phyloP scores from a whole-genome alignment of 1,139 yeast genomes.

The Nakaseomyces sp. region DNA sequence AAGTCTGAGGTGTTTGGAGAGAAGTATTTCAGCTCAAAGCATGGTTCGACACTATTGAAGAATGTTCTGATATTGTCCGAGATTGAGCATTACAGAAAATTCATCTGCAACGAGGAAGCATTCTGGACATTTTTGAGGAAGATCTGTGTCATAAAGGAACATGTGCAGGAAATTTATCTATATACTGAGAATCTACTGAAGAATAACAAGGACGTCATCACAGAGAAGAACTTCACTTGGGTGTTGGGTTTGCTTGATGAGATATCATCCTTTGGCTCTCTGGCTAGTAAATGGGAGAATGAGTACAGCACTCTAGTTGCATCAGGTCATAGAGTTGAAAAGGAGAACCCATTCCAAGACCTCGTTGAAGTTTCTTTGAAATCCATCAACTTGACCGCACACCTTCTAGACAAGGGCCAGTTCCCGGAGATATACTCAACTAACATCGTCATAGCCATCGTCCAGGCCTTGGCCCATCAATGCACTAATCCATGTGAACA shows the following conservation, averaged over 20 bases:
- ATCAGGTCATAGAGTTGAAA: constrained; percentile 37
- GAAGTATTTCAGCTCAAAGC: constrained; percentile 27
- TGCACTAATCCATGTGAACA: constrained; percentile 83
- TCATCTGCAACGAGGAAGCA: constrained; percentile 38
- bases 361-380: constrained; percentile 50
- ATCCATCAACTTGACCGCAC: constrained; percentile 54
- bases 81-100: constrained; percentile 41
- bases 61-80: constrained; percentile 48
- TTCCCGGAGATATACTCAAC: constrained; percentile 1
- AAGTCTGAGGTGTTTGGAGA: constrained; percentile 23
- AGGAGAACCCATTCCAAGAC: constrained; percentile 44
- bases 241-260: constrained; percentile 68
- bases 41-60: constrained; percentile 44
- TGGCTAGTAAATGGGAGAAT: constrained; percentile 71
- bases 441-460: constrained; percentile 33
- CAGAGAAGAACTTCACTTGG: constrained; percentile 48
- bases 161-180: constrained; percentile 42
- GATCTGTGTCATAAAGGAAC: constrained; percentile 48
- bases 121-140: constrained; percentile 59
- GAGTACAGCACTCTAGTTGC: constrained; percentile 40
- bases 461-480: constrained; percentile 79
- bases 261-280: constrained; percentile 72
- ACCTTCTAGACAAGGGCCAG: constrained; percentile 31
- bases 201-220: constrained; percentile 35
- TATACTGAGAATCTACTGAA: constrained; percentile 42